Conservation (phyloP, 768 basidiomycete genomes). For the Naganishia vaughanmartiniae region DNA sequence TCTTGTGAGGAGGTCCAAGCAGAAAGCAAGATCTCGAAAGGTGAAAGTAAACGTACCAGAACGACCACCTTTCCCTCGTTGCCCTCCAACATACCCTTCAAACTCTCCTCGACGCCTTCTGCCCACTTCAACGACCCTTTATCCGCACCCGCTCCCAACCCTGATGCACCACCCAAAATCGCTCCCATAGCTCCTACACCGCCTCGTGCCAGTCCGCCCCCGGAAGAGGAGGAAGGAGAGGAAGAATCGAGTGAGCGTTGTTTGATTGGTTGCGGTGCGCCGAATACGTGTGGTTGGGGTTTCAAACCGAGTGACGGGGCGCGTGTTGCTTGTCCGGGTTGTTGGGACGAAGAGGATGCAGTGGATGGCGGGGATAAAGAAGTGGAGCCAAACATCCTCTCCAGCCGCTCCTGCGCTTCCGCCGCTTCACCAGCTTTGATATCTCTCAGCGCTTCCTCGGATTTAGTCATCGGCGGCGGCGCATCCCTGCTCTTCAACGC, state of each 20-base stretch:
- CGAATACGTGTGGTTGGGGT: conserved; percentile 17
- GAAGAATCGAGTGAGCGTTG: conserved; percentile 14
- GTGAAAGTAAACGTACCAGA: conserved; percentile 62
- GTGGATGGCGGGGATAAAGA: not conserved
- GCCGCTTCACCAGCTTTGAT: conserved; percentile 73
- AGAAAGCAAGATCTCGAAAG: not conserved
- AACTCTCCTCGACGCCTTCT: conserved; percentile 63
- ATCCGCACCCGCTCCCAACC: conserved; percentile 16
- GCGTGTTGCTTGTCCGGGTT: not conserved
- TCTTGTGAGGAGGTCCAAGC: not conserved
- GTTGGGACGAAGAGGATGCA: not conserved
- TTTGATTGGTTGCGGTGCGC: conserved; percentile 22
- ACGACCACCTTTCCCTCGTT: conserved; percentile 61
- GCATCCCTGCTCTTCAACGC: conserved; percentile 71
- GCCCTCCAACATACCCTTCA: conserved; percentile 61
- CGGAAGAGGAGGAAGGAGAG: not conserved
- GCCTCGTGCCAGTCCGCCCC: not conserved
- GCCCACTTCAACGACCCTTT: conserved; percentile 58
- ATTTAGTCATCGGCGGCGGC: conserved; percentile 74
- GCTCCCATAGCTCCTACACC: conserved; percentile 6
- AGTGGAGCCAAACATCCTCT: conserved; percentile 19
- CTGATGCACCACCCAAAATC: not conserved
- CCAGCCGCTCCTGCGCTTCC: conserved; percentile 47
- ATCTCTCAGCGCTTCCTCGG: conserved; percentile 77
- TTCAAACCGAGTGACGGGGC: not conserved